A percentile compares a stretch with the other conserved stretches of the same genome.
These are phyloP conservation scores for Shiraia bambusicola DNA, from an alignment of 2,329 filamentous ascomycete species.

Conservation along the genomic window DNA sequence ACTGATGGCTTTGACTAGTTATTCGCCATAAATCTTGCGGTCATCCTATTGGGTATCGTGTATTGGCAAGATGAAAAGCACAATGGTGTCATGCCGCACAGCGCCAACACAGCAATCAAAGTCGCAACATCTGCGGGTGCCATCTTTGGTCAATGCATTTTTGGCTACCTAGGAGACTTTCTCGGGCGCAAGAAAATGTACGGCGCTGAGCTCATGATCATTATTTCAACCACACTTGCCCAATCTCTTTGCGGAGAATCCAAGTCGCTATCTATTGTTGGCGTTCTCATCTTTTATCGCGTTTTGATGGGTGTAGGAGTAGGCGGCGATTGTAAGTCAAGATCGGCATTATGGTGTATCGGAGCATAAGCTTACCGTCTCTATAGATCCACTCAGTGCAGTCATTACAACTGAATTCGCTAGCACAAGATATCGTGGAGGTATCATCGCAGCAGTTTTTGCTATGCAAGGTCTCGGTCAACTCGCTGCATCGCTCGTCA, in stretches of 20 bases:
- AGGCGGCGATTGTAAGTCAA: conserved; percentile 27
- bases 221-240: conserved; percentile 44
- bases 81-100: conserved; percentile 58
- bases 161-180: conserved; percentile 68
- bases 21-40: conserved; percentile 60
- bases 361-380: not conserved
- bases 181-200: conserved; percentile 84
- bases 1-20: conserved; percentile 20
- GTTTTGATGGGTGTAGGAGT: conserved; percentile 45
- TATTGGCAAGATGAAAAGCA: conserved; percentile 60
- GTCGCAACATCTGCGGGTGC: conserved; percentile 81
- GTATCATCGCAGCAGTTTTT: conserved; percentile 85
- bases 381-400: conserved; percentile 66
- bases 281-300: conserved; percentile 45
- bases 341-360: not conserved
- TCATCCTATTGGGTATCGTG: conserved; percentile 74
- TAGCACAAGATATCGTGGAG: conserved; percentile 80
- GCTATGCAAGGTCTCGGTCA: conserved; percentile 87
- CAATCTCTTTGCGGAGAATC: conserved; percentile 42
- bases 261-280: conserved; percentile 38
- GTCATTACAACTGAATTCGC: conserved; percentile 88
- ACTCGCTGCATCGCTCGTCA: conserved; percentile 71
- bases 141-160: conserved; percentile 77
- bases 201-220: conserved; percentile 53
- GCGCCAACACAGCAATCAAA: conserved; percentile 79